These are phyloP conservation scores for Phytophthora fragariaefolia DNA, from an alignment of 352 stramenopile species.

Conservation along the genomic window DNA sequence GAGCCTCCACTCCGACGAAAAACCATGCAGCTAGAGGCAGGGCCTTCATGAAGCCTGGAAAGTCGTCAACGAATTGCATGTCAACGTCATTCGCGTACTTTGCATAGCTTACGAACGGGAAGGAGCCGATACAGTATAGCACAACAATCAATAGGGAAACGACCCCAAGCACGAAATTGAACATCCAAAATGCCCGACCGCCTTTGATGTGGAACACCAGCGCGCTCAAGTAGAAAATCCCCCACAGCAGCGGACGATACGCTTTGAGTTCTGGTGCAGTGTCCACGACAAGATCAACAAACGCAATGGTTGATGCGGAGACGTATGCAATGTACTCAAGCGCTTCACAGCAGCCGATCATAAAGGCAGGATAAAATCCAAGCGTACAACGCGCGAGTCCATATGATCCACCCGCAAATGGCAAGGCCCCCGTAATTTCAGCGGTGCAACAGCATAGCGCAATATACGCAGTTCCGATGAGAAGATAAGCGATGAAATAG, in stretches of 20 bases:
- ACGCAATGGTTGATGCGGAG: slow-evolving; percentile 34
- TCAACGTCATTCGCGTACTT: slow-evolving; percentile 22
- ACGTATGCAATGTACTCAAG: slow-evolving; percentile 61
- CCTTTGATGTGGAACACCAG: slow-evolving; percentile 44
- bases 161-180: slow-evolving; percentile 42
- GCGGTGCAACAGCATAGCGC: slow-evolving; percentile 49
- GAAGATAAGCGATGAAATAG: slow-evolving; percentile 46
- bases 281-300: slow-evolving; percentile 47
- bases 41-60: slow-evolving; percentile 42
- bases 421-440: slow-evolving; percentile 52
- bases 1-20: slow-evolving; percentile 55
- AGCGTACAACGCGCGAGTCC: slow-evolving; percentile 48
- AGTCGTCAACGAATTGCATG: slow-evolving; percentile 26
- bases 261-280: slow-evolving; percentile 1
- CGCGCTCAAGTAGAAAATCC: slow-evolving; percentile 41
- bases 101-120: slow-evolving; percentile 38
- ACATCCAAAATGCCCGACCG: slow-evolving; percentile 48
- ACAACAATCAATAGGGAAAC: slow-evolving; percentile 44
- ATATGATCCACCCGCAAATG: slow-evolving; percentile 54
- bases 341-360: slow-evolving; percentile 60
- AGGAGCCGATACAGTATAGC: slow-evolving; percentile 46
- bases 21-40: slow-evolving; percentile 51
- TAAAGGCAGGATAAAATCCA: slow-evolving; percentile 50
- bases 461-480: slow-evolving; percentile 50
- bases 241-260: slow-evolving; percentile 39